Base-by-base conservation (phyloP, 495 filamentous ascomycete genomes). In the Staphylotrichum tortipilum region DNA sequence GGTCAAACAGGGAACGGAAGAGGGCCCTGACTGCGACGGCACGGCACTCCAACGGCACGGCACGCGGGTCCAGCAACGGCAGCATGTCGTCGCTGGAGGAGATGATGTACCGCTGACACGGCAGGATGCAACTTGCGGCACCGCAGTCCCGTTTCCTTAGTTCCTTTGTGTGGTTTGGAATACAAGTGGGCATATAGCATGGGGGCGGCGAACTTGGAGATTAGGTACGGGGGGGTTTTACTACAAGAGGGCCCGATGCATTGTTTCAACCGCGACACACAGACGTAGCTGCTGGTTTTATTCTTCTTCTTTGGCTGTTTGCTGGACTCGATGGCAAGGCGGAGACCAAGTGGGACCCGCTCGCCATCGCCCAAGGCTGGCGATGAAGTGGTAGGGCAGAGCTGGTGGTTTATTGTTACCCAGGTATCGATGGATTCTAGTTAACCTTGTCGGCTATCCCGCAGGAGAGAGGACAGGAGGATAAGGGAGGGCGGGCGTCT, bases 1-100 rank as follows among this genome's bases (percentile, higher is more conserved):
- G 60, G 60, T 61, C 60, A 24, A 58, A 63, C 23, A 56, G 57
- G 40, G 51, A 63, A n/a, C 54, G 44, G 7, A 46, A 42, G 10
- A 28, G 34, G 30, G 26, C 23, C 7, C 21, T 53, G 5, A 10
- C 42, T 19, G 7, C n/a, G n/a, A 34, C 23, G 34, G 34, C 12
- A n/a, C 47, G 39, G 31, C 47, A 54, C 9, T 41, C 52, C 23
- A 55, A 52, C 44, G 56, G 49, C n/a, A 36, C 49, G 24, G 19
- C 14, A 3, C 55, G 47, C 11, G 33, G 35, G 9, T 28, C 50
- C 7, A 50, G 38, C 19, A 49, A 49, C 22, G 41, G 54, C 34
- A 33, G 49, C 49, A 17, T 31, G 7, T 30, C 4, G 1, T 44
- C 41, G 23, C n/a, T n/a, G n/a, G n/a, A n/a, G n/a, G 33, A 26